Base-by-base conservation (phyloP, 805 yeast species). In the Hanseniaspora valbyensis region DNA sequence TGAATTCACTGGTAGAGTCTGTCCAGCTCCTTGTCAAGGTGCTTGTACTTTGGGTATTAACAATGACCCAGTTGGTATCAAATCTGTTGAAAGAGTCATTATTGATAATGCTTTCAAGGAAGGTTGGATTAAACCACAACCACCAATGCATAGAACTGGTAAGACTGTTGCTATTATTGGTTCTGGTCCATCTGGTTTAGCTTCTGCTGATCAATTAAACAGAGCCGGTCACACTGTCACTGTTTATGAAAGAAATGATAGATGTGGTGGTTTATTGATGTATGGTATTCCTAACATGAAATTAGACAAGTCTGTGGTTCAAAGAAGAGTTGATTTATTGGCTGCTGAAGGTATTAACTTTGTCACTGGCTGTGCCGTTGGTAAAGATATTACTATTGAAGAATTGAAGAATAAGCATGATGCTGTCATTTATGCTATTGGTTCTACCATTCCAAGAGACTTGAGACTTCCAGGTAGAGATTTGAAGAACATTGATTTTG, bases 261-360 rank as follows among this genome's bases (percentile, higher is more conserved):
- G 96, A 66, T 83, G 90, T 44, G 98, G 98, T 74, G 98, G 98
- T 52, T 74, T 90, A 64, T 69, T 90, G 70, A 92, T 92, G 97
- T 90, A 90, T 67, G 98, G 98, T 78, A 90, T 90, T 69, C 98
- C 98, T 59, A 90, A 90, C 74, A 90, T 90, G 98, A 90, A 90
- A 72, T 75, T 90, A 59, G 98, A 90, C 69, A 90, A 90, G 74
- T 72, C 81, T 22, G 77, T 92, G 63, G 96, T 90, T 54, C 84
- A 87, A 71, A 80, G 97, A 65, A 87, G 97, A 74, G 76, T 92
- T 52, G 94, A 90, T 63, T 73, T 92, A 65, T 71, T 90, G 74
- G 83, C 75, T 28, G 95, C 86, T 41, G 96, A 90, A 66, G 98
- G 98, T 49, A 73, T 90, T 59, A 75, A 76, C 24, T 87, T 90